phyloP scores from a whole-genome alignment of 805 yeast genomes.

The Lipomyces kockii region DNA sequence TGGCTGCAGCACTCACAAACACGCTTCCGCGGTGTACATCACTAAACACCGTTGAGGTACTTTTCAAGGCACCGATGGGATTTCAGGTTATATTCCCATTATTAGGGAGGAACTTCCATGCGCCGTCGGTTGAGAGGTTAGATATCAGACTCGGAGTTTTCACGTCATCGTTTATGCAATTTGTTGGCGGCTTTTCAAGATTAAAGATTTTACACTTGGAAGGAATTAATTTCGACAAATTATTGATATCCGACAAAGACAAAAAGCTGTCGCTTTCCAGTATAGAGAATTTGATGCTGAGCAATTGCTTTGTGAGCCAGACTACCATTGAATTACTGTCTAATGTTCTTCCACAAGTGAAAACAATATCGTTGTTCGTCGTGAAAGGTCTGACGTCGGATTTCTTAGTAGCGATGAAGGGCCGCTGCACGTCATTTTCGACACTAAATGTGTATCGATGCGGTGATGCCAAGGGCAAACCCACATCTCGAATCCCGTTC shows the following conservation, averaged over 20 bases:
- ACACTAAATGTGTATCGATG: slow-evolving; percentile 18
- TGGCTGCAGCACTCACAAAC: slow-evolving; percentile 24
- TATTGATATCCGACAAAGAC: slow-evolving; percentile 16
- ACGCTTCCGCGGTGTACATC: slow-evolving; percentile 23
- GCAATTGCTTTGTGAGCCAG: slow-evolving; percentile 12
- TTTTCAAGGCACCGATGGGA: slow-evolving; percentile 32
- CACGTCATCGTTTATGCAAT: slow-evolving; percentile 27
- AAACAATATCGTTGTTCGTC: slow-evolving; percentile 8
- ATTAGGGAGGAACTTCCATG: slow-evolving; percentile 16
- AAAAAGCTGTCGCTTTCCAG: slow-evolving; percentile 10
- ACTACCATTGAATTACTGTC: slow-evolving; percentile 17
- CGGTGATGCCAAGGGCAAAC: slow-evolving; percentile 11
- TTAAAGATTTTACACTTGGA: slow-evolving; percentile 21
- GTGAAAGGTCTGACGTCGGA: slow-evolving; percentile 18
- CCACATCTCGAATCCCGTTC: slow-evolving; percentile 13
- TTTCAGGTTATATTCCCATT: slow-evolving; percentile 31
- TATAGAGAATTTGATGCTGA: slow-evolving; percentile 15
- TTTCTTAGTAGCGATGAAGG: slow-evolving; percentile 13
- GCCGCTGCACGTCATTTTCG: slow-evolving; percentile 8
- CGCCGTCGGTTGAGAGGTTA: slow-evolving; percentile 23
- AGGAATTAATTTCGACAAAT: slow-evolving; percentile 11
- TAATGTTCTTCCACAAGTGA: slow-evolving; percentile 13
- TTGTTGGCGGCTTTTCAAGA: slow-evolving; percentile 18
- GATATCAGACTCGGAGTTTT: slow-evolving; percentile 19
- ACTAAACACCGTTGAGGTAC: slow-evolving; percentile 15